Percentiles rank a stretch among this genome's conserved stretches.
phyloP scores from a whole-genome alignment of 2,329 filamentous ascomycete genomes.

The Diaporthe vexans region DNA sequence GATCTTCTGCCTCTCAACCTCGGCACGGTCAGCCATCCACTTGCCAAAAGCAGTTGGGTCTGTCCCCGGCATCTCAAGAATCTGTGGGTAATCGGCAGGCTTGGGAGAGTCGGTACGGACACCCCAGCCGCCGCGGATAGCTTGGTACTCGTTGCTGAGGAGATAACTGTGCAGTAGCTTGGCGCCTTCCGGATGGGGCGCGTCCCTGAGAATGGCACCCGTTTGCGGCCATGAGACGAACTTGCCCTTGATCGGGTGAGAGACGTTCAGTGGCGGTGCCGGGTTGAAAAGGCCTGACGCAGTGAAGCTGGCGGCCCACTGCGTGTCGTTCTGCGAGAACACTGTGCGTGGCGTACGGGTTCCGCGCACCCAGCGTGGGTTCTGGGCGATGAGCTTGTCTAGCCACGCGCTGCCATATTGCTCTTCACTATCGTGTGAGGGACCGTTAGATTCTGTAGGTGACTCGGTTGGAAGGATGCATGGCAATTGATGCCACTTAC shows the following conservation, averaged over 20 bases:
- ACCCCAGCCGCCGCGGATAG: slow-evolving; percentile 1
- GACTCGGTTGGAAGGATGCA: background rate
- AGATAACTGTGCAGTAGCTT: slow-evolving; percentile 65
- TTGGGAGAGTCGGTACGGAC: background rate
- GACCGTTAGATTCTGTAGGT: background rate
- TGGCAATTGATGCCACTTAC: slow-evolving; percentile 48
- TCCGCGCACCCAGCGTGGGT: slow-evolving; percentile 68
- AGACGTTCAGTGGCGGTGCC: slow-evolving; percentile 44
- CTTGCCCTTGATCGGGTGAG: slow-evolving; percentile 53
- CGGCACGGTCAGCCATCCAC: slow-evolving; percentile 13
- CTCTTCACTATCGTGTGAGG: slow-evolving; percentile 48
- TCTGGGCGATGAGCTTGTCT: slow-evolving; percentile 60
- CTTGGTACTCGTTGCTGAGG: slow-evolving; percentile 57
- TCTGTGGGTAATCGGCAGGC: slow-evolving; percentile 9
- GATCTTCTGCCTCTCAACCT: slow-evolving; percentile 3
- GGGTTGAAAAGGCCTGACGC: slow-evolving; percentile 43
- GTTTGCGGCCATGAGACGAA: slow-evolving; percentile 65
- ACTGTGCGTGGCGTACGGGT: slow-evolving; percentile 58
- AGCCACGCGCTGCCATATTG: slow-evolving; percentile 62
- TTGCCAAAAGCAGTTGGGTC: background rate
- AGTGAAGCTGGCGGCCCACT: slow-evolving; percentile 54
- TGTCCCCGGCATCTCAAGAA: slow-evolving; percentile 6
- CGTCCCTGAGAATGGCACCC: slow-evolving; percentile 62
- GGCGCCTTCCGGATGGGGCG: slow-evolving; percentile 63
- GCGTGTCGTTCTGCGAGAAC: slow-evolving; percentile 48